Evolutionary conservation across 805 yeast species (phyloP), one percentile per base, ranked within the genome.

Genomic region (Nakazawaea laoshanensis): DNA sequence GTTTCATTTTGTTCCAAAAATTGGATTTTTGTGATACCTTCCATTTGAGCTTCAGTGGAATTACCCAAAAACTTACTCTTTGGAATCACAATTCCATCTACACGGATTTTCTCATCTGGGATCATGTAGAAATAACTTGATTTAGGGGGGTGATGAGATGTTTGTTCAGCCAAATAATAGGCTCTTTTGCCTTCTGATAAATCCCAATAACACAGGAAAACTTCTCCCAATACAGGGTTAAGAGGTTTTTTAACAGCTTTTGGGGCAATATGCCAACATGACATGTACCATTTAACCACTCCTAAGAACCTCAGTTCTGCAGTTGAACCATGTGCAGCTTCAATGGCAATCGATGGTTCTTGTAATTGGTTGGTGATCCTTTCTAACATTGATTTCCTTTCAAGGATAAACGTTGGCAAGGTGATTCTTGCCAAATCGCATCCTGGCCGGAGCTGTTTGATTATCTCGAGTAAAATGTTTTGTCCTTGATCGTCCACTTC

Each of bases 201-300:
- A 47, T 87, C 92, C 98, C 98, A 92, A 53, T 81, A 88, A 49
- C 95, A 80, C 14, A 85, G 72, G 55, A 85, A 92, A 44, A 80
- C 70, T 53, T 92, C 98, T 19, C 97, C 96, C 17, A 92, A 53
- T 5, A 92, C 86, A 2, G 98, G 98, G 51, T 92, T 92, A 48
- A 92, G 65, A 0, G 98, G 98, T 56, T 92, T 92, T 54, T 92
- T 92, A 11, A 92, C 98, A 3, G 97, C 98, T 52, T 89, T 89
- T 19, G 97, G 98, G 1, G 96, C 92, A 53, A 92, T 92, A 52
- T 92, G 96, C 97, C 97, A 92, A 30, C 94, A 86, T 3, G 96
- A 74, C 55, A 92, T 65, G 53, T 92, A 92, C 95, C 96, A 89
- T 48, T 76, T 74, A 15, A 82, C 77, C 6, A 89, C 78, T 27